Evolutionary conservation across 176 grass and related monocot genomes (phyloP), one percentile per base, ranked within the genome.

Genomic region (Panicum miliaceum): DNA sequence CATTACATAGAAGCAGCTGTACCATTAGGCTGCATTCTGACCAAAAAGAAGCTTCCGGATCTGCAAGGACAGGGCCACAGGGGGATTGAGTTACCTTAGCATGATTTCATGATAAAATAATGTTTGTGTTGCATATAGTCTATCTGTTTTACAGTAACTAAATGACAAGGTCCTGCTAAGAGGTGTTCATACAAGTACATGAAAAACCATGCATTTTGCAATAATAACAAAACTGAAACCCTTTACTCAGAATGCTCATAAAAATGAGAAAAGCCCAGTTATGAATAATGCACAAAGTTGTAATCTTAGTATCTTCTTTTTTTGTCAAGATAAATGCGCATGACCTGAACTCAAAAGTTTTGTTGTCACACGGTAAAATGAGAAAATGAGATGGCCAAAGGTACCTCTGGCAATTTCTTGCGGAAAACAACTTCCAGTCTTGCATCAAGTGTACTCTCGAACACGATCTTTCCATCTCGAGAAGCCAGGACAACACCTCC

Each of bases 401-500:
- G 57, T 52, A 99, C 97, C 97, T 99, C 91, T 37, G 93, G 97
- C 50, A 99, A 84, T 85, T 99, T 99, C 86, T 94, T 93, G 86
- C 90, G 93, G 84, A 99, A 99, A 58, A 94, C 87, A 77, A 99
- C 93, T 74, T 99, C 97, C 32, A 99, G 88, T 75, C 97, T 91
- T 77, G 93, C 97, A 88, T 99, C 97, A 27, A 99, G 90, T 52
- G 93, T 92, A 81, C 96, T 99, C 82, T 99, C 97, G 1, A 41
- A 94, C 25, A 99, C 93, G 77, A 99, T 99, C 75, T 96, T 99
- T 85, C 97, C 93, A 92, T 99, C 93, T 86, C 88, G 82, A 68
- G 97, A 99, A 82, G 97, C 97, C 86, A 99, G 79, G 47, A 99
- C 93, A 52, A 99, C 79, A 84, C 97, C 97, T 50, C 97, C 97